Conservation (phyloP, 129 eudicot species). For the Helianthus tuberosus region DNA sequence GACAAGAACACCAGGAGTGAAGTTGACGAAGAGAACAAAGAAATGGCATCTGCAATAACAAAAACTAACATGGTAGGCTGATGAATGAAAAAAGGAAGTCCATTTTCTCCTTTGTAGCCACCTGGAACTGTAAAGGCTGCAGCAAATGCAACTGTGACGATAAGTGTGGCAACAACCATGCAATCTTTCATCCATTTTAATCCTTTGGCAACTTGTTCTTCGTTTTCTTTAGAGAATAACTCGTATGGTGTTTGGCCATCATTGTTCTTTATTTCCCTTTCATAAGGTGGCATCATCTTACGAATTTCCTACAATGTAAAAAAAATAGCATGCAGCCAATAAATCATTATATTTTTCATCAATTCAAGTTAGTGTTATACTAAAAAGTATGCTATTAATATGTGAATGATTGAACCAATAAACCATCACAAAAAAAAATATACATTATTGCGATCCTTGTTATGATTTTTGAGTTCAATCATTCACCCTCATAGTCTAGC, state of each 20-base stretch:
- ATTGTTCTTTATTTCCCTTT: not conserved
- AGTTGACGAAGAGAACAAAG: slow-evolving; percentile 8
- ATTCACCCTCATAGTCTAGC: no score
- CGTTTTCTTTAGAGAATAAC: not conserved
- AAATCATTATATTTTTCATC: no score
- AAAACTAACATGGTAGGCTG: not conserved
- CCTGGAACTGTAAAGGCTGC: slow-evolving; percentile 4
- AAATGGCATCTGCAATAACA: not conserved
- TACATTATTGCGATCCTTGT: no score
- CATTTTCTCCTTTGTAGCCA: not conserved
- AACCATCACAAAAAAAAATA: no score
- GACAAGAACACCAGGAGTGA: slow-evolving; percentile 1
- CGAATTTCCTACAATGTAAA: no score
- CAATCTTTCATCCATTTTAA: not conserved
- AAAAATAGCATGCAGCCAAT: no score
- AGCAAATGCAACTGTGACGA: not conserved
- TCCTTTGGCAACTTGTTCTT: not conserved
- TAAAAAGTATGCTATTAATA: no score
- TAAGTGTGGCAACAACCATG: not conserved
- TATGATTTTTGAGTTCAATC: no score
- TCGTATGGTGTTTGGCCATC: not conserved
- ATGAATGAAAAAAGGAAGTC: not conserved
- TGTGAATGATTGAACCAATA: no score
- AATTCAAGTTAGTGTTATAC: no score
- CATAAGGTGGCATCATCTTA: not conserved